These are phyloP conservation scores for Ophiocordyceps australis DNA, from an alignment of 2,329 filamentous ascomycete species.

Conservation along the genomic window DNA sequence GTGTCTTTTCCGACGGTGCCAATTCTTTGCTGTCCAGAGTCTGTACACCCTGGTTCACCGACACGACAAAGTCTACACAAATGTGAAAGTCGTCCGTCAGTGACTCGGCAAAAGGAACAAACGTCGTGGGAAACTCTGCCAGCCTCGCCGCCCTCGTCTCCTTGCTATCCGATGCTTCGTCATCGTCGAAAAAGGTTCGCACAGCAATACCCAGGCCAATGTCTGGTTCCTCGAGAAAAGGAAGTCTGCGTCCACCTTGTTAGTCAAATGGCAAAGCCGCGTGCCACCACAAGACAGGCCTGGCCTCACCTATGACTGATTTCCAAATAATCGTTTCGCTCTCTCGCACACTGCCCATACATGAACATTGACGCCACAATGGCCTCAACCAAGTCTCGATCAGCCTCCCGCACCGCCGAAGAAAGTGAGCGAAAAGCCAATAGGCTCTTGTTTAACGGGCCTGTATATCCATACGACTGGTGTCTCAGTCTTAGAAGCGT, in stretches of 20 bases:
- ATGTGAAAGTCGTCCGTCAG: conserved; percentile 41
- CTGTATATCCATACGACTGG: conserved; percentile 77
- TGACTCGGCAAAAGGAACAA: conserved; percentile 39
- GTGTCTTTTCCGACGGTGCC: conserved; percentile 22
- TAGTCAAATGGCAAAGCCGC: no score
- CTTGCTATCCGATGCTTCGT: conserved; percentile 37
- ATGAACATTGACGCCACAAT: conserved; percentile 66
- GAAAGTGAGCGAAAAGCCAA: conserved; percentile 75
- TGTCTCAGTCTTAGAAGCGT: conserved; percentile 71
- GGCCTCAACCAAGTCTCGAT: conserved; percentile 74
- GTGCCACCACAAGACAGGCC: no score
- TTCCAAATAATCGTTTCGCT: conserved; percentile 45
- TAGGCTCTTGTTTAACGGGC: conserved; percentile 78
- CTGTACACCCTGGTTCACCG: conserved; percentile 38
- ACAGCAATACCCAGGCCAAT: conserved; percentile 63
- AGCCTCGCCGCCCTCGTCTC: conserved; percentile 26
- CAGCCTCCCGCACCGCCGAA: conserved; percentile 56
- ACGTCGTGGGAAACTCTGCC: conserved; percentile 29
- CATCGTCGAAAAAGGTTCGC: conserved; percentile 61
- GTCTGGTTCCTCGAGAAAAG: conserved; percentile 52
- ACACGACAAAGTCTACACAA: conserved; percentile 37
- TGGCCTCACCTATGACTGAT: conserved; percentile 54
- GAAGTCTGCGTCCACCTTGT: conserved; percentile 28
- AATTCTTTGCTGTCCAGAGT: conserved; percentile 29
- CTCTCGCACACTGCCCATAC: conserved; percentile 58